These are phyloP conservation scores for Lenwebbia sp. DNA, from an alignment of 345 rosid species.

Conservation along the genomic window DNA sequence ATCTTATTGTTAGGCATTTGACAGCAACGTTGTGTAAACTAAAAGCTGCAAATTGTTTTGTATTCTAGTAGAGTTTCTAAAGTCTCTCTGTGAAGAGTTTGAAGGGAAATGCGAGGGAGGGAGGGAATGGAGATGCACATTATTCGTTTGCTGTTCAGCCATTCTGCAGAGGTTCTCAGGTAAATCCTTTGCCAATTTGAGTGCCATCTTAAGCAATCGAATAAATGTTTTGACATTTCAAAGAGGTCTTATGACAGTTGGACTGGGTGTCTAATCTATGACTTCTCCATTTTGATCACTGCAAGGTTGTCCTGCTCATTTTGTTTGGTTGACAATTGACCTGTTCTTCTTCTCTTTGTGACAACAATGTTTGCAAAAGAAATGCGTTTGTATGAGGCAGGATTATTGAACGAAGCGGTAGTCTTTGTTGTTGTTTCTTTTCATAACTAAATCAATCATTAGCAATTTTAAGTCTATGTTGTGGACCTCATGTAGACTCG, in stretches of 20 bases:
- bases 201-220: too few species aligned
- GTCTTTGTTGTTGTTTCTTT: not conserved
- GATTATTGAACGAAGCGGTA: not conserved
- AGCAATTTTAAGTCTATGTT: not conserved
- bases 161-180: not conserved
- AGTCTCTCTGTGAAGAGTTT: not conserved
- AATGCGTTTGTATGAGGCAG: not conserved
- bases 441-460: not conserved
- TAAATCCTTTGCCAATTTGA: not conserved
- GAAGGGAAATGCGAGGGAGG: not conserved
- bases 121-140: not conserved
- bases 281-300: not conserved
- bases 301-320: not conserved
- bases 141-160: not conserved
- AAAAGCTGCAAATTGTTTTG: not conserved
- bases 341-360: not conserved
- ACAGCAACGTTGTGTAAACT: not conserved
- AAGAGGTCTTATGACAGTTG: too few species aligned
- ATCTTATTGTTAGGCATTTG: not conserved
- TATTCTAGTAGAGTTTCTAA: not conserved
- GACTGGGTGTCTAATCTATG: not conserved
- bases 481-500: not conserved
- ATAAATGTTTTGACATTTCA: too few species aligned
- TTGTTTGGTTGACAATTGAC: not conserved
- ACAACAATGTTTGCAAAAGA: not conserved